Evolutionary conservation across 225 moss, liverwort and hornwort species (phyloP).

Genomic region (Rhytidiadelphus loreus): DNA sequence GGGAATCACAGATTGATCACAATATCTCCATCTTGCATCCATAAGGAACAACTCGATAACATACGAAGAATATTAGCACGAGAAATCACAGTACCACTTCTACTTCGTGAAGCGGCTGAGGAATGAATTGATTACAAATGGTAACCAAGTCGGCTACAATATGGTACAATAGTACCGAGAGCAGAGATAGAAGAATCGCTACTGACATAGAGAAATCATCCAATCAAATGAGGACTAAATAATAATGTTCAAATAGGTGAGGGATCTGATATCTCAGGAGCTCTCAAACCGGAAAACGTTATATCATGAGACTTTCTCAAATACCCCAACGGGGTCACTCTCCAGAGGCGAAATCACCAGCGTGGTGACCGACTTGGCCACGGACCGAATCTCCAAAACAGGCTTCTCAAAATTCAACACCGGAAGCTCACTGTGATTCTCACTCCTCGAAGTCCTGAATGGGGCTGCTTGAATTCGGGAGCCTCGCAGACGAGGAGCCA

Average conservation of each 20-base stretch:
- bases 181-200: neutral
- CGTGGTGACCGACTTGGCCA: conserved; percentile 66
- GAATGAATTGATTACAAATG: neutral
- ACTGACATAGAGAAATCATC: neutral
- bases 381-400: conserved; percentile 34
- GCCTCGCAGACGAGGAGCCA: conserved; percentile 40
- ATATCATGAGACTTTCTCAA: conserved; percentile 4
- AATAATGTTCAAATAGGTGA: neutral
- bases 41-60: neutral
- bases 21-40: neutral
- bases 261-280: neutral
- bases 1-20: neutral
- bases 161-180: neutral
- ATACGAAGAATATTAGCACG: neutral
- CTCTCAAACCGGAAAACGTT: neutral
- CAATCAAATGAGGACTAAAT: neutral
- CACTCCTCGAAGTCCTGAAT: conserved; percentile 46
- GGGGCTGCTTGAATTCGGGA: conserved; percentile 33
- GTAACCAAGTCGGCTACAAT: neutral
- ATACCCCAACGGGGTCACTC: neutral
- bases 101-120: neutral
- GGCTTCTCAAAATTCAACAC: conserved; percentile 21
- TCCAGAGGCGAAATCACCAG: conserved; percentile 36
- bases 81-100: neutral
- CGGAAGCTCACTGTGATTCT: conserved; percentile 58